phyloP scores from a whole-genome alignment of 768 basidiomycete species.

The Leccinum rimulosum region DNA sequence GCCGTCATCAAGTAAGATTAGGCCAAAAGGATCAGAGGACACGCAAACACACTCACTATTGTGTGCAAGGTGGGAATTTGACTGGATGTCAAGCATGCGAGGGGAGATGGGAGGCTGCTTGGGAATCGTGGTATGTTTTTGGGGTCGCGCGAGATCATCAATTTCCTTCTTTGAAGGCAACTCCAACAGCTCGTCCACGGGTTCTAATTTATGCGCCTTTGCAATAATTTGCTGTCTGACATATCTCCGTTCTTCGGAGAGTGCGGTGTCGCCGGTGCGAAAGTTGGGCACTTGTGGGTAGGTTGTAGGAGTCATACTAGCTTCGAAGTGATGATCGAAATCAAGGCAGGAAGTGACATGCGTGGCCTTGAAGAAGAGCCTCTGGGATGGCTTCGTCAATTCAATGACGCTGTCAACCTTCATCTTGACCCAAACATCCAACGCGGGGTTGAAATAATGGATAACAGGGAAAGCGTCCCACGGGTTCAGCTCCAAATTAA shows the following conservation, averaged over 20 bases:
- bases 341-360: neutral
- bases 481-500: neutral
- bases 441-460: neutral
- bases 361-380: neutral
- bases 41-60: neutral
- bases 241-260: neutral
- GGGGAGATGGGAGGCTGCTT: too few relatives aligned
- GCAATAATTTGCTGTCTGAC: neutral
- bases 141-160: neutral
- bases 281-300: neutral
- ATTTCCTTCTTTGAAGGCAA: neutral
- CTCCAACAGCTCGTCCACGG: neutral
- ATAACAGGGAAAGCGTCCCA: neutral
- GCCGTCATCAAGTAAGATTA: neutral
- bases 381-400: neutral
- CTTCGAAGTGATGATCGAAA: neutral
- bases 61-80: neutral
- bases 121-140: neutral
- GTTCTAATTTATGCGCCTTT: neutral
- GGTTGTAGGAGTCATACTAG: neutral
- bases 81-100: neutral
- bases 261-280: neutral
- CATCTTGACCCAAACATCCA: neutral
- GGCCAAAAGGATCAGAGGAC: neutral
- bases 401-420: neutral